Evolutionary conservation across 495 filamentous ascomycete genomes (phyloP), one percentile per base, ranked within the genome.

Genomic region (Penicillium maclennaniae): DNA sequence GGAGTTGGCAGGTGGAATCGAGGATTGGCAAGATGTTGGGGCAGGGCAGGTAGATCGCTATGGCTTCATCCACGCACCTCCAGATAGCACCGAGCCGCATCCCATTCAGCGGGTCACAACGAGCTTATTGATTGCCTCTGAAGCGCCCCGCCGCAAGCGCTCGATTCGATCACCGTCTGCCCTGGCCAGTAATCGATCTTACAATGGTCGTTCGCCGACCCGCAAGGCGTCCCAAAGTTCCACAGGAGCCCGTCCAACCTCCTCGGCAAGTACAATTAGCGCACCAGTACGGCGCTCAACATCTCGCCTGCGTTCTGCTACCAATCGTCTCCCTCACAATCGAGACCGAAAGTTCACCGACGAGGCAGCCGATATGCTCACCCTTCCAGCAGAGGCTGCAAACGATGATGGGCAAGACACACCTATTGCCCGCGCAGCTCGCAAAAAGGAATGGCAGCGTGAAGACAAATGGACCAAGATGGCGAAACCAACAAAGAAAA

Each of bases 381-480:
- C 87, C 6, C 65, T 89, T 8, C 88, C 88, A 10, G 82, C 82
- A 8, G 85, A 86, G 14, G 75, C 83, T 43, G 74, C 83, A 42
- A 78, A 77, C 15, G 81, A 84, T 47, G 81, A 85, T 48, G 75
- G 68, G 8, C 48, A 61, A 36, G 69, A 74, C 34, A 79, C 80
- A n/a, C 81, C 77, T 51, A 69, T 70, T 3, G 72, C 79, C 16
- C 80, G 83, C 52, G 79, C 72, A 7, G 73, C 84, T 45, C 90
- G 87, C 59, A 82, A 82, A 61, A 93, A 91, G 61, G 93, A 98
- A 66, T 83, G 82, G 74, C 77, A 83, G 51, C 79, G 93, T 12
- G 85, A 95, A 38, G 91, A 96, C 61, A 99, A 99, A 61, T 99
- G 93, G 93, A 78, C 86, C 41, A 95, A 92, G 69, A 99, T 99